These are phyloP conservation scores for Parachaetomium inaequale DNA, from an alignment of 495 filamentous ascomycete genomes.

Conservation along the genomic window DNA sequence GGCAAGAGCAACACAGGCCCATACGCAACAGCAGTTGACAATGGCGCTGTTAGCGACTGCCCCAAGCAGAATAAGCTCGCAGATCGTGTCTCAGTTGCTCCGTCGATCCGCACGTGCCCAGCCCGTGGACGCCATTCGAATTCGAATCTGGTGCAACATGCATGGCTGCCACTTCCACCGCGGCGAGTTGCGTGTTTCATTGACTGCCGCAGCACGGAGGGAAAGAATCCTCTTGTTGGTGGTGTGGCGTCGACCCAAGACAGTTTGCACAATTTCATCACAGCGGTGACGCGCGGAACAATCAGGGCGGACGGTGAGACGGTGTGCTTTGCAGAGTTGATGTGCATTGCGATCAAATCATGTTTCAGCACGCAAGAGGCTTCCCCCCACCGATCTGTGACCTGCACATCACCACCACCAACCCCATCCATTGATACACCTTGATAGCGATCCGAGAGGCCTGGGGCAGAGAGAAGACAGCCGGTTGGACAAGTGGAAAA, in stretches of 20 bases:
- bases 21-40: too few relatives aligned
- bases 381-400: not conserved
- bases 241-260: not conserved
- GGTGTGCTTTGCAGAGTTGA: not conserved
- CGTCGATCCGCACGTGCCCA: not conserved
- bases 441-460: not conserved
- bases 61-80: not conserved
- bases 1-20: not conserved
- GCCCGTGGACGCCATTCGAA: not conserved
- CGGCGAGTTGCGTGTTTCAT: too few relatives aligned
- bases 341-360: not conserved
- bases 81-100: not conserved
- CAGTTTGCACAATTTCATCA: not conserved
- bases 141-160: too few relatives aligned
- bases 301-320: not conserved
- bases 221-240: too few relatives aligned
- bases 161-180: too few relatives aligned
- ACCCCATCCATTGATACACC: not conserved
- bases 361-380: not conserved
- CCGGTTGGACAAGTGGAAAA: not conserved
- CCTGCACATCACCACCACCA: constrained; percentile 6
- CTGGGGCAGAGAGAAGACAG: not conserved
- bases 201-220: too few relatives aligned
- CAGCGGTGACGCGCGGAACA: not conserved
- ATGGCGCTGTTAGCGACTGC: not conserved